Evolutionary conservation across 192 early-diverging fungal species (phyloP).

Genomic region (Podila horticola): DNA sequence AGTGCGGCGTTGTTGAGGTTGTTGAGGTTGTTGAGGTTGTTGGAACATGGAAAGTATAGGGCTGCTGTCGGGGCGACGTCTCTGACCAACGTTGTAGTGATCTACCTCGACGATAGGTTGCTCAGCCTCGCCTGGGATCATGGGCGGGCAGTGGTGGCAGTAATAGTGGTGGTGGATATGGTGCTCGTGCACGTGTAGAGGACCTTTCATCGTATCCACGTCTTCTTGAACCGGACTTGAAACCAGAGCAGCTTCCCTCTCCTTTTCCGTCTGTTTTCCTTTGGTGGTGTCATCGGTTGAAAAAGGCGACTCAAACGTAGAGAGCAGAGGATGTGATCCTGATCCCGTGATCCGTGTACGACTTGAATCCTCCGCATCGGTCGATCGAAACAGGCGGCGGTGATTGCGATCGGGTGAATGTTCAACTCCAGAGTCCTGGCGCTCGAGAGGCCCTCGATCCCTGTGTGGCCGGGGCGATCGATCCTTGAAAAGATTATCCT

Average conservation of each 20-base stretch:
- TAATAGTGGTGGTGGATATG: conserved; percentile 49
- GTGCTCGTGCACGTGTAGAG: conserved; percentile 34
- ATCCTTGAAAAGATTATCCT: background rate
- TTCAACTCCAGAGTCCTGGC: background rate
- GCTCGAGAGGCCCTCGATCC: background rate
- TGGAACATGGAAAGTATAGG: background rate
- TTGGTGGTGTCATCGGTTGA: background rate
- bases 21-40: background rate
- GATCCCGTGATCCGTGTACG: conserved; percentile 11
- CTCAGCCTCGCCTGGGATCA: background rate
- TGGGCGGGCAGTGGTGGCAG: conserved; percentile 35
- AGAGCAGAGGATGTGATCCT: conserved; percentile 20
- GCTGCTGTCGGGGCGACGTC: conserved; percentile 12
- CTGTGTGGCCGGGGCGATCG: conserved; percentile 1
- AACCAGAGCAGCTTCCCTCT: background rate
- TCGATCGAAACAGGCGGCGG: background rate
- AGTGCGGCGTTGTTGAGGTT: background rate
- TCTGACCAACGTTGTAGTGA: conserved; percentile 4
- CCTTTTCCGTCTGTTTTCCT: conserved; percentile 7
- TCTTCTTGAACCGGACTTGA: background rate
- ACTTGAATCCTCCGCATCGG: background rate
- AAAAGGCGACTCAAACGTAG: conserved; percentile 5
- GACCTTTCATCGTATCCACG: background rate
- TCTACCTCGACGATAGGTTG: no score
- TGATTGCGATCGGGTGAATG: background rate